Conservation (phyloP, 441 rosid species). For the Metrosideros polymorpha region DNA sequence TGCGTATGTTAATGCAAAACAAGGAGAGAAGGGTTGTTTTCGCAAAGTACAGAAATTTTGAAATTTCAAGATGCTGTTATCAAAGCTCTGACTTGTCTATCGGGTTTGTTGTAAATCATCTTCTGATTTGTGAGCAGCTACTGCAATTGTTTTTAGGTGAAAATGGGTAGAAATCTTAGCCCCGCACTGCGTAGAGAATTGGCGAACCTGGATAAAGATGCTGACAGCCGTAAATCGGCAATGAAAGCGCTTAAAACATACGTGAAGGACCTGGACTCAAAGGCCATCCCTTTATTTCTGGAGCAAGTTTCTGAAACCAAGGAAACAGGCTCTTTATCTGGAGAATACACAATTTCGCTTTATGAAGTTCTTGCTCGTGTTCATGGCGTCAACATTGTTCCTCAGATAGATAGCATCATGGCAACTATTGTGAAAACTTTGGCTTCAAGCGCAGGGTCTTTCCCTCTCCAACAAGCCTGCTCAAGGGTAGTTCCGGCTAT, state of each 20-base stretch:
- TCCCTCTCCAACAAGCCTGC: slow-evolving; percentile 93
- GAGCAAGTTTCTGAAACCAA: slow-evolving; percentile 95
- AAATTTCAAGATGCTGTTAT: background rate
- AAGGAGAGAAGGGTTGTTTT: background rate
- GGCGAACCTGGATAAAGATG: slow-evolving; percentile 88
- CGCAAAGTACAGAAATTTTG: background rate
- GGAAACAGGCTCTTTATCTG: slow-evolving; percentile 74
- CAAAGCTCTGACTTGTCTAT: background rate
- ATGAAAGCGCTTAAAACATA: slow-evolving; percentile 89
- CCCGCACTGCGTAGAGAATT: slow-evolving; percentile 64
- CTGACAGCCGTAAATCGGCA: slow-evolving; percentile 83
- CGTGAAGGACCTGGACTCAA: slow-evolving; percentile 82
- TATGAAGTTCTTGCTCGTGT: slow-evolving; percentile 95
- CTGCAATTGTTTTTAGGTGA: slow-evolving; percentile 15
- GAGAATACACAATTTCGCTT: slow-evolving; percentile 93
- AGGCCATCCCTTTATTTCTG: slow-evolving; percentile 78
- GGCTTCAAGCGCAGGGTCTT: slow-evolving; percentile 83
- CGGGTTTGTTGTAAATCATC: background rate
- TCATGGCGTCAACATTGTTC: slow-evolving; percentile 86
- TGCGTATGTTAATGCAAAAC: background rate
- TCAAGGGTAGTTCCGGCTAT: slow-evolving; percentile 93
- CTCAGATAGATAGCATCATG: slow-evolving; percentile 84
- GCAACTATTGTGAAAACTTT: slow-evolving; percentile 63
- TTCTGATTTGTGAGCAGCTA: background rate
- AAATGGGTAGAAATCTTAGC: slow-evolving; percentile 71